These are phyloP conservation scores for Neurospora sp. DNA, from an alignment of 495 filamentous ascomycete genomes.

Conservation along the genomic window DNA sequence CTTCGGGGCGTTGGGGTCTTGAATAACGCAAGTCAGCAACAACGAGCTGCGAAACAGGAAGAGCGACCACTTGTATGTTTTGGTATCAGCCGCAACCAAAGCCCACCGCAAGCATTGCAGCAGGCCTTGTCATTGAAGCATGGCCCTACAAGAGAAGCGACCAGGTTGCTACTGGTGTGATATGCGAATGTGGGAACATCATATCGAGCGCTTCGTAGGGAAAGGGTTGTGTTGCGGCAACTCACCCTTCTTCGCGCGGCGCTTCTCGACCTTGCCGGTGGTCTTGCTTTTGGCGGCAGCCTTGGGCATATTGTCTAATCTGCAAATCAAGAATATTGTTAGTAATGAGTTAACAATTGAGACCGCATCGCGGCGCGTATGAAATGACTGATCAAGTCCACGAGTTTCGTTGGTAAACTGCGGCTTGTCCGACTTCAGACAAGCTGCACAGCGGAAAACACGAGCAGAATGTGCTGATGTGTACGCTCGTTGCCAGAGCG, in stretches of 20 bases:
- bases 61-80: not conserved
- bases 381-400: not conserved
- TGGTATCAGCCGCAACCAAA: not conserved
- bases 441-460: not conserved
- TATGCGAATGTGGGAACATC: not conserved
- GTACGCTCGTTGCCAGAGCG: not conserved
- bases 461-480: not conserved
- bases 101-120: conserved; percentile 43
- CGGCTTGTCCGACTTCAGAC: not conserved
- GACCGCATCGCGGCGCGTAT: not conserved
- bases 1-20: conserved; percentile 98
- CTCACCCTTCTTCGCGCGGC: conserved; percentile 42
- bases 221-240: not conserved
- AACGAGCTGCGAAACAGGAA: not conserved
- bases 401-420: not conserved
- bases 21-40: not conserved
- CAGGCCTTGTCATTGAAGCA: conserved; percentile 44
- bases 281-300: conserved; percentile 36
- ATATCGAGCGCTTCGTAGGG: conserved; percentile 3
- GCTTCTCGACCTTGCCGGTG: conserved; percentile 33
- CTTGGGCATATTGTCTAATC: conserved; percentile 35
- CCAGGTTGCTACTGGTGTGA: conserved; percentile 8
- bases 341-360: not conserved
- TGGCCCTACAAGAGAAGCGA: conserved; percentile 71
- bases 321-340: conserved; percentile 11